Base-by-base conservation (phyloP, 768 basidiomycete species). In the Boletus barrowsii region DNA sequence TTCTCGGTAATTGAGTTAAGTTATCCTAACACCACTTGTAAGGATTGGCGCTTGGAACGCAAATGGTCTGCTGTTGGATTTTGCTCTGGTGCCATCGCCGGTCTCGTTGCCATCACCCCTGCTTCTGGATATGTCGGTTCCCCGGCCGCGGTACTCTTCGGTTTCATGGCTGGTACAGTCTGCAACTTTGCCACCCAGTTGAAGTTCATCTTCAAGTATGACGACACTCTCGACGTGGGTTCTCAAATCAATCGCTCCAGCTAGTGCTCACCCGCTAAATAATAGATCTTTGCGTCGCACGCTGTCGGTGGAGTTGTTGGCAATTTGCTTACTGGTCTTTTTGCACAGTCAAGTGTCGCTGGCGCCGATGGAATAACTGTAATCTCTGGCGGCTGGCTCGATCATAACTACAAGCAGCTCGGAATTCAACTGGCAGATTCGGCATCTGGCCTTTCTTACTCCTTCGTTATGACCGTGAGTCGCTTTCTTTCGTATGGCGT, bases 141-240 rank as follows among this genome's bases (percentile, higher is more conserved):
- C 43, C 88, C 90, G 17, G 93, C 96, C 18, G 77, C 92, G 3
- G 86, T 96, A 5, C 76, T 87, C 1, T 95, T 92, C 66, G 96
- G 96, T 39, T 79, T 95, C 59, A 74, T 91, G 63, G 89, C 87
- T 0, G 90, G 90, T 17, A 88, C 87, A 0, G 60, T 85, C 3
- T 97, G 92, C 76, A 98, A 98, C 73, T 93, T 92, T 69, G 90
- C 93, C n/a, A 98, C 96, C 4, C 87, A 96, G 62, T 80, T 98
- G 67, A 98, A 98, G 75, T 92, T 89, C 68, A 46, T 89, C 29
- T 75, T 84, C 59, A 76, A 78, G 30, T 90, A 84, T 61, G 90
- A 93, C 56, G 90, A 93, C 66, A 80, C 87, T 14, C 81, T 93
- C 17, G 90, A 93, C 79, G 86, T 88, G 48, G 46, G 84, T 57